These are phyloP conservation scores for Micractinium sp. DNA, from an alignment of 139 green algal species.

Conservation along the genomic window DNA sequence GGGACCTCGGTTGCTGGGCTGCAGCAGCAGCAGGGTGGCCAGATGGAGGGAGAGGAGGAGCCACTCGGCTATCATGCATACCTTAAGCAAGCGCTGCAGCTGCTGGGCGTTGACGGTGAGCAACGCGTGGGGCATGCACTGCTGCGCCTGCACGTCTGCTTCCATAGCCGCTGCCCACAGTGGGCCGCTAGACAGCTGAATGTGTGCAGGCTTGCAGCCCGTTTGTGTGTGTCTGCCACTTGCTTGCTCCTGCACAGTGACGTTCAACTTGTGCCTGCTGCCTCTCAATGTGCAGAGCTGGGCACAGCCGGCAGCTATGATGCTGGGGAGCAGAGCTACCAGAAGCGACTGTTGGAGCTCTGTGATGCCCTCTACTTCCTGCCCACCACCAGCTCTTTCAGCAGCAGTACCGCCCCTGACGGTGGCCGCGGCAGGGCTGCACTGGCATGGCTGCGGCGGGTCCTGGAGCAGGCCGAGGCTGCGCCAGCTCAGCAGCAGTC, in stretches of 20 bases:
- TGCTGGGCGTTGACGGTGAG: not conserved
- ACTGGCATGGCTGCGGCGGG: not conserved
- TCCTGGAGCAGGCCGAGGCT: not conserved
- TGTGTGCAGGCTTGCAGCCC: not conserved
- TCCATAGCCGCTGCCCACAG: not conserved
- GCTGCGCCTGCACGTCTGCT: not conserved
- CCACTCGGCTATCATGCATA: not conserved
- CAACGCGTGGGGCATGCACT: not conserved
- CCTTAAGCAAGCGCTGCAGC: not conserved
- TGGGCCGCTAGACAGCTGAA: not conserved
- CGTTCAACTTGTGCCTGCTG: not conserved
- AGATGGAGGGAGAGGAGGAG: too few species aligned
- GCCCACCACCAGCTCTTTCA: not conserved
- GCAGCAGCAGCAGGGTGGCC: not conserved
- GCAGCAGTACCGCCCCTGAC: not conserved
- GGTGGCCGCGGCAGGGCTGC: not conserved
- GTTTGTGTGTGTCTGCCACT: not conserved
- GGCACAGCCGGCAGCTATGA: too few species aligned
- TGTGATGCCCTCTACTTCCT: not conserved
- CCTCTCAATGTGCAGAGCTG: not conserved
- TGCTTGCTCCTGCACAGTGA: not conserved
- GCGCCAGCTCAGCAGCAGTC: not conserved
- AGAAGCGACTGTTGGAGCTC: slow-evolving; percentile 15
- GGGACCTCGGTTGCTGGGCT: not conserved
- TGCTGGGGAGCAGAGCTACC: not conserved